Conservation (phyloP, 148 eudicot genomes). For the Persicaria maculosa region DNA sequence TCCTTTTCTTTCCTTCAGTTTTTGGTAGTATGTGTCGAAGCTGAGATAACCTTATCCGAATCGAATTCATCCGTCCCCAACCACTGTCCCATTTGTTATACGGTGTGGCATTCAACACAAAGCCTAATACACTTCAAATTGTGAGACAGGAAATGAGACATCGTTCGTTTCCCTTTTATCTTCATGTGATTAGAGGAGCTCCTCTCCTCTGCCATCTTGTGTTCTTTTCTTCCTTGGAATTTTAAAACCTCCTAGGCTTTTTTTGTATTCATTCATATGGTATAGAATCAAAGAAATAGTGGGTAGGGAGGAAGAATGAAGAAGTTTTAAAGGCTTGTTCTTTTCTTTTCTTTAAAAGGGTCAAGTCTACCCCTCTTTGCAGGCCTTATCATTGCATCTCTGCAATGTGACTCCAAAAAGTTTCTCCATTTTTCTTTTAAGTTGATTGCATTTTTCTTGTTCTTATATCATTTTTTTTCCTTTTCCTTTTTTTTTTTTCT, state of each 20-base stretch:
- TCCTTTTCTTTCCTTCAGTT: not conserved
- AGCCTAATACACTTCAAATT: too few species aligned
- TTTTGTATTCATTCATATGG: conserved; percentile 21
- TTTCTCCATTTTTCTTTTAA: conserved; percentile 10
- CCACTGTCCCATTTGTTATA: too few species aligned
- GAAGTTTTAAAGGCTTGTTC: conserved; percentile 5
- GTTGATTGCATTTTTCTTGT: not conserved
- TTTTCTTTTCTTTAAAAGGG: conserved; percentile 12
- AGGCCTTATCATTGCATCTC: conserved; percentile 65
- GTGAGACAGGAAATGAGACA: too few species aligned
- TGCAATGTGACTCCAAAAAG: conserved; percentile 27
- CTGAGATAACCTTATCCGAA: conserved; percentile 27
- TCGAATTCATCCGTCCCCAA: too few species aligned
- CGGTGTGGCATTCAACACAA: too few species aligned
- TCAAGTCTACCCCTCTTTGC: conserved; percentile 31
- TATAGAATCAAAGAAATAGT: conserved; percentile 31
- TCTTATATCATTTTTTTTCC: not conserved
- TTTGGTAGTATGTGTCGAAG: conserved; percentile 12
- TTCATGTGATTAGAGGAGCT: conserved; percentile 22
- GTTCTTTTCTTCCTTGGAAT: conserved; percentile 42
- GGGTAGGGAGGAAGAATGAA: conserved; percentile 28
- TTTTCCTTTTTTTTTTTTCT: conserved; percentile 16
- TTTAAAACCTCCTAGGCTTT: conserved; percentile 18
- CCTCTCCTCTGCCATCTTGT: conserved; percentile 14
- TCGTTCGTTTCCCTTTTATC: conserved; percentile 17